These are phyloP conservation scores for Carpinus viminea DNA, from an alignment of 306 rosid genomes.

Conservation along the genomic window DNA sequence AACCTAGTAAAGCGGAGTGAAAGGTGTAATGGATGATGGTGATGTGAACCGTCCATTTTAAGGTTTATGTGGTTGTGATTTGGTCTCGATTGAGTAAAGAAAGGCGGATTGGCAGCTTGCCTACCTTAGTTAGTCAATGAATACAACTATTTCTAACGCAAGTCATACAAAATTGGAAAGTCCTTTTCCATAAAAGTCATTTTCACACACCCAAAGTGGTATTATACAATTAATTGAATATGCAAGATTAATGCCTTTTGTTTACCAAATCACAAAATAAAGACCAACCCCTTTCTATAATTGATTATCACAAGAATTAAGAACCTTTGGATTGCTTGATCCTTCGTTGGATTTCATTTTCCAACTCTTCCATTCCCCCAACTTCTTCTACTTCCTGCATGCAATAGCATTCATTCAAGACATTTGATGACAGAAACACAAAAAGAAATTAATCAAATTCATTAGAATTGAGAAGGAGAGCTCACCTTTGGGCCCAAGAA, in stretches of 20 bases:
- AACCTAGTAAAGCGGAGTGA: too few species aligned
- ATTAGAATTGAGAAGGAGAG: background rate
- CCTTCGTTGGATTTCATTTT: conserved; percentile 57
- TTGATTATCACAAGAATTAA: background rate
- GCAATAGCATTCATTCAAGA: conserved; percentile 28
- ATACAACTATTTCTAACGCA: background rate
- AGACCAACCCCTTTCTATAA: background rate
- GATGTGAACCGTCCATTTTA: too few species aligned
- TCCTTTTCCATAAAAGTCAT: background rate
- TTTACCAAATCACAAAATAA: background rate
- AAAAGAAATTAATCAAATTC: background rate
- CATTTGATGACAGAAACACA: background rate
- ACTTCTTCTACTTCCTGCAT: conserved; percentile 93
- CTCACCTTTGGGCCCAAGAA: conserved; percentile 91
- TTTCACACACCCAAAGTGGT: background rate
- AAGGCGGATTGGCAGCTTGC: background rate
- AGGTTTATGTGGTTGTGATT: too few species aligned
- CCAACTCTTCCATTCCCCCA: conserved; percentile 80
- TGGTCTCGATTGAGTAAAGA: background rate
- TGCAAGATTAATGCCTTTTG: background rate
- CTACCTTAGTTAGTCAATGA: background rate
- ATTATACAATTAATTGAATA: background rate
- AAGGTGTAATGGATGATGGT: too few species aligned
- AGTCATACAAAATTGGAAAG: background rate
- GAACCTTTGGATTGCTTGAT: conserved; percentile 1